Base-by-base conservation (phyloP, 768 basidiomycete genomes). In the Cubamyces sp. region DNA sequence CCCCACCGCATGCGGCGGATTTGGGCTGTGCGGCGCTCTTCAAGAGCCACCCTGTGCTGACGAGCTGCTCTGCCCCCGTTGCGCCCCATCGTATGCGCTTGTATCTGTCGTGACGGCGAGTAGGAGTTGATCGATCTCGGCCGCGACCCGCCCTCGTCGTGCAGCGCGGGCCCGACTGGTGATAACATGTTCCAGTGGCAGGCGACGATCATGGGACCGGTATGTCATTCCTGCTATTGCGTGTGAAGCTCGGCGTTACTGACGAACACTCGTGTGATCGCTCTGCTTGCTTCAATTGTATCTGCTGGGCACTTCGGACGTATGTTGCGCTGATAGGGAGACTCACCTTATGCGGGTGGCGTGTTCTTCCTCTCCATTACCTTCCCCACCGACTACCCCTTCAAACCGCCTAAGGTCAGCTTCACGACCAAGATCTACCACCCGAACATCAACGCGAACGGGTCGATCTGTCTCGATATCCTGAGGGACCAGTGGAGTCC, bases 351-450 rank as follows among this genome's bases (percentile, higher is more conserved):
- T 74, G 88, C 96, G 34, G 97, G 97, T 71, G 97, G 97, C 75
- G 97, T 99, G 58, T 99, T 99, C 83, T 98, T 98, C 91, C 87
- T 96, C 49, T 88, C 90, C 51, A 95, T 96, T 75, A 86, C 83
- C 46, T 95, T 95, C 84, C 93, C 94, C 49, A 93, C 91, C 77
- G 96, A 99, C 77, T 99, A 99, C 82, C 97, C 97, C 25, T 98
- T 98, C 90, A 98, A 98, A 81, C 97, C 97, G 45, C 97, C 97
- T 78, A 99, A 99, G 86, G 94, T 99, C 79, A 90, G 90, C 82
- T 99, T 99, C 78, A 96, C 94, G 68, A 98, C 97, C 74, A 98
- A 97, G 91, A 98, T 98, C 71, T 98, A 98, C 77, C 96, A 98
- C 78, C 96, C 96, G 39, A 98, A 98, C 84, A 98, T 99, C 94